Evolutionary conservation across 441 rosid species (phyloP).

Genomic region (Daphne laureola): DNA sequence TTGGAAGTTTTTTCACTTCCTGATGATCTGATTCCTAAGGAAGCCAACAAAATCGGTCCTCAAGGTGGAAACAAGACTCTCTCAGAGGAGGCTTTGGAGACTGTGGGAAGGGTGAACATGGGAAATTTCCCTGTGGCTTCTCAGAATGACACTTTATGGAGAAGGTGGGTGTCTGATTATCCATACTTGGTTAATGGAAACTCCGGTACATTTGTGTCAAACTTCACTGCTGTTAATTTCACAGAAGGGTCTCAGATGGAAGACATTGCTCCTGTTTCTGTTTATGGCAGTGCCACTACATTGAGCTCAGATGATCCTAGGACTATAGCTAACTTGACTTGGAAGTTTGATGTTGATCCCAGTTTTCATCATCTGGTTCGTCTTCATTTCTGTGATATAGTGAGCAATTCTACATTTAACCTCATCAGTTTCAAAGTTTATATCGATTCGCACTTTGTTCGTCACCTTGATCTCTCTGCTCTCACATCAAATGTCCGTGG

Average conservation of each 20-base stretch:
- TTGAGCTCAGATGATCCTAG: slow-evolving; percentile 30
- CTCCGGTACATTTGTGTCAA: slow-evolving; percentile 21
- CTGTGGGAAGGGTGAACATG: slow-evolving; percentile 75
- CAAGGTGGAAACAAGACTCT: slow-evolving; percentile 23
- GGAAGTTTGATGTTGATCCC: slow-evolving; percentile 60
- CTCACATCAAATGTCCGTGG: slow-evolving; percentile 31
- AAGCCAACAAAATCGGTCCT: slow-evolving; percentile 25
- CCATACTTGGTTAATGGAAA: slow-evolving; percentile 26
- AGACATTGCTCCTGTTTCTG: slow-evolving; percentile 51
- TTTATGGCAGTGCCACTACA: slow-evolving; percentile 71
- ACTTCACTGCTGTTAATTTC: slow-evolving; percentile 44
- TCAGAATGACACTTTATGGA: slow-evolving; percentile 58
- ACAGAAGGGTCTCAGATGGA: slow-evolving; percentile 26
- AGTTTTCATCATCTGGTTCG: slow-evolving; percentile 63
- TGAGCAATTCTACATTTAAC: slow-evolving; percentile 12
- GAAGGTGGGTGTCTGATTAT: slow-evolving; percentile 66
- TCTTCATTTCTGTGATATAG: slow-evolving; percentile 72
- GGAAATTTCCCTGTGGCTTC: slow-evolving; percentile 54
- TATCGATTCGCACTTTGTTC: slow-evolving; percentile 42
- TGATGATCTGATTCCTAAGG: slow-evolving; percentile 39
- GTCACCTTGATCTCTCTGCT: slow-evolving; percentile 40
- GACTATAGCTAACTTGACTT: slow-evolving; percentile 50
- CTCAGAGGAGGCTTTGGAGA: slow-evolving; percentile 47
- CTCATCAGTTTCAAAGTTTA: slow-evolving; percentile 37
- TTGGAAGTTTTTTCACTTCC: slow-evolving; percentile 72